A percentile compares a stretch with the other conserved stretches of the same genome.
phyloP scores from a whole-genome alignment of 108 stramenopile genomes.

The Pseudonitzschia delicatissima region DNA sequence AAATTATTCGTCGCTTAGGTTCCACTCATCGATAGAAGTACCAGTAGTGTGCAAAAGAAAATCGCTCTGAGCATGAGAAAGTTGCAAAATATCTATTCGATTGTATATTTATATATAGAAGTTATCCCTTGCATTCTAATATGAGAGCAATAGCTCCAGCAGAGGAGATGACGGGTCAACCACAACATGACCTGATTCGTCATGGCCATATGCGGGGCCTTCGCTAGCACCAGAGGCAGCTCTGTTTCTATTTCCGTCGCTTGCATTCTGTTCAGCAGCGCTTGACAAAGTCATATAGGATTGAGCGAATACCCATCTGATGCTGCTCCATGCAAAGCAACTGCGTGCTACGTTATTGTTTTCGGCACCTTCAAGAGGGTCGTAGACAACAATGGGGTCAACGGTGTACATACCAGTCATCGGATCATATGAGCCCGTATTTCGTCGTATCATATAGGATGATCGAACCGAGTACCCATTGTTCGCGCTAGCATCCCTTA shows the following conservation, averaged over 20 bases:
- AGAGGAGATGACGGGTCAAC: constrained; percentile 38
- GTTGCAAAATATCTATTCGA: too few relatives aligned
- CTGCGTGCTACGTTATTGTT: constrained; percentile 78
- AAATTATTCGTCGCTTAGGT: too few relatives aligned
- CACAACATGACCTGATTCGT: constrained; percentile 29
- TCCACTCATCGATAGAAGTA: too few relatives aligned
- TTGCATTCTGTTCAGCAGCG: constrained; percentile 58
- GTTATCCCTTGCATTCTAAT: constrained; percentile 14
- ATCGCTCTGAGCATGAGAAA: too few relatives aligned
- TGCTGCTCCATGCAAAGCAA: constrained; percentile 82
- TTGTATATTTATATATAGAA: neutral
- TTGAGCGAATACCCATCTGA: constrained; percentile 83
- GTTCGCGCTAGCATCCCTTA: constrained; percentile 29
- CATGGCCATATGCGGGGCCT: constrained; percentile 20
- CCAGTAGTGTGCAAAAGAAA: too few relatives aligned
- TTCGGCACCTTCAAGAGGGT: constrained; percentile 79
- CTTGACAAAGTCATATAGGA: constrained; percentile 80
- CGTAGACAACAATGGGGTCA: constrained; percentile 85
- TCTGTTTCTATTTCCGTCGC: constrained; percentile 1
- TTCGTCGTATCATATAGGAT: constrained; percentile 56
- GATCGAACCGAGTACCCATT: constrained; percentile 43
- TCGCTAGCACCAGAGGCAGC: constrained; percentile 5
- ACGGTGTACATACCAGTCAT: constrained; percentile 82
- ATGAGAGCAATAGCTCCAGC: constrained; percentile 39
- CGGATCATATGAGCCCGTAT: constrained; percentile 70